Percentiles rank a stretch among this genome's conserved stretches.
Evolutionary conservation across 2,329 filamentous ascomycete genomes (phyloP).

Genomic region (Plectosphaerella cucumerina): DNA sequence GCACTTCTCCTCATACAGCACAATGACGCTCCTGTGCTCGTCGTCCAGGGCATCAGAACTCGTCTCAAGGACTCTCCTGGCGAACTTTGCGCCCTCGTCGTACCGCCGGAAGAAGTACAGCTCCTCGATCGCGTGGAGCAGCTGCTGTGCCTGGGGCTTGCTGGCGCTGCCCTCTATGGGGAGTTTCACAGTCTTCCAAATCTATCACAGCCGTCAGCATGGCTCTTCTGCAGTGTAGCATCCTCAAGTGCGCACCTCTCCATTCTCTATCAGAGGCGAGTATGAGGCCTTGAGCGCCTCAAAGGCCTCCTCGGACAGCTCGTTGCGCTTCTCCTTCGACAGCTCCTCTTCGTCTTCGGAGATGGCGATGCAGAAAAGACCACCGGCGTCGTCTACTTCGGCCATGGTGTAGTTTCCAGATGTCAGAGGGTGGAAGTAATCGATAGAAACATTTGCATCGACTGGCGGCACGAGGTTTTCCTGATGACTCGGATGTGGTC

Average conservation of each 20-base stretch:
- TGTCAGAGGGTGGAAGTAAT: background rate
- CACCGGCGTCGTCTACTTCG: slow-evolving; percentile 20
- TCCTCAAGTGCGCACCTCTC: slow-evolving; percentile 35
- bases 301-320: slow-evolving; percentile 47
- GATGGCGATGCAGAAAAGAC: slow-evolving; percentile 24
- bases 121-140: slow-evolving; percentile 53
- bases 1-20: slow-evolving; percentile 39
- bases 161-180: slow-evolving; percentile 30
- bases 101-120: slow-evolving; percentile 51
- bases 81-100: slow-evolving; percentile 38
- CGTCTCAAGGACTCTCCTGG: slow-evolving; percentile 27
- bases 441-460: too few relatives aligned
- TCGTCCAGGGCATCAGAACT: slow-evolving; percentile 31
- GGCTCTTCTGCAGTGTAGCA: background rate
- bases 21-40: slow-evolving; percentile 36
- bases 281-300: slow-evolving; percentile 41
- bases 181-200: slow-evolving; percentile 36
- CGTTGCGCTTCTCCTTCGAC: slow-evolving; percentile 28
- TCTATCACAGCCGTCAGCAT: slow-evolving; percentile 24
- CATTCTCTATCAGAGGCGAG: slow-evolving; percentile 47
- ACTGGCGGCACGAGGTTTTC: too few relatives aligned
- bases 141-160: slow-evolving; percentile 45
- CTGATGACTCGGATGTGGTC: too few relatives aligned
- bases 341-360: slow-evolving; percentile 24
- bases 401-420: background rate